A percentile compares a stretch with the other conserved stretches of the same genome.
These are phyloP conservation scores for Rubus parviflorus DNA, from an alignment of 306 rosid species.

Conservation along the genomic window DNA sequence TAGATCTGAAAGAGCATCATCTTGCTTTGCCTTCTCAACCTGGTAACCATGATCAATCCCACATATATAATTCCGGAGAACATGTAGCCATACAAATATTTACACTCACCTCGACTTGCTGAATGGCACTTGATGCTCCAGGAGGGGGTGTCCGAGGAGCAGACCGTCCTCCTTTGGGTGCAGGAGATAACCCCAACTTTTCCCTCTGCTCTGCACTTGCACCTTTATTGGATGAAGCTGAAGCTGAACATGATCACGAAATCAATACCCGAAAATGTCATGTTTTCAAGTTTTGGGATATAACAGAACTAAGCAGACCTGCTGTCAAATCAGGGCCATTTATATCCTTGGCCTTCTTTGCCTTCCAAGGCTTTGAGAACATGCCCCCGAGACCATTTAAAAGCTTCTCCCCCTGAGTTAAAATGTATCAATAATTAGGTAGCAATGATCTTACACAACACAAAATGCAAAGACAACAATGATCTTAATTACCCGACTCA, in stretches of 20 bases:
- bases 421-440: neutral
- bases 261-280: neutral
- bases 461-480: neutral
- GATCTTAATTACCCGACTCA: conserved; percentile 56
- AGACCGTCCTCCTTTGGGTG: conserved; percentile 57
- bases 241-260: neutral
- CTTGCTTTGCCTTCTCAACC: conserved; percentile 86
- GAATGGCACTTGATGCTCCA: conserved; percentile 51
- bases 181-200: conserved; percentile 64
- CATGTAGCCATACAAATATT: conserved; percentile 6
- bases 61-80: conserved; percentile 13
- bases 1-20: conserved; percentile 72
- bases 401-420: conserved; percentile 87
- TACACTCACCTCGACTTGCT: conserved; percentile 66
- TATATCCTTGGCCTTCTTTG: conserved; percentile 66
- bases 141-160: conserved; percentile 55
- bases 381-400: conserved; percentile 92
- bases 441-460: neutral
- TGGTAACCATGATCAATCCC: conserved; percentile 20
- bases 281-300: conserved; percentile 1
- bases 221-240: conserved; percentile 35
- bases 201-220: conserved; percentile 47
- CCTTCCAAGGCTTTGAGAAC: conserved; percentile 85
- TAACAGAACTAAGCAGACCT: conserved; percentile 45
- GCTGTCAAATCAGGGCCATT: conserved; percentile 71